phyloP scores from a whole-genome alignment of 2,329 filamentous ascomycete species.

The Akanthomyces dipterigenus region DNA sequence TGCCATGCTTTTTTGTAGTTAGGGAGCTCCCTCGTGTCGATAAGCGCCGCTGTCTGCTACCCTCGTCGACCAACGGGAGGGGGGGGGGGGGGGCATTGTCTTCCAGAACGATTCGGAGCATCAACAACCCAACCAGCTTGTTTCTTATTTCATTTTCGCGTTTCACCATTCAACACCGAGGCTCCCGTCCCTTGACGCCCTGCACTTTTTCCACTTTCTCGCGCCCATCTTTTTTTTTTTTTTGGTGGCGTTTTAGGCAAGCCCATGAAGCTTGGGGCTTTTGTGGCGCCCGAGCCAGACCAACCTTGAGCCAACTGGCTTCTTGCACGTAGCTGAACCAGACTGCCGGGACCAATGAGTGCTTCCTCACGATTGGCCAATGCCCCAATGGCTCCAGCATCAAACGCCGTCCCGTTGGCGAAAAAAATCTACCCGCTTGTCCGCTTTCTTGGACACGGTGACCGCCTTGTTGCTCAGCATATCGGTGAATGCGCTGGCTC shows the following conservation, averaged over 20 bases:
- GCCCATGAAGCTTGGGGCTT: neutral
- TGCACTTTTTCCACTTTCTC: neutral
- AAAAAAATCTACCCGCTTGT: neutral
- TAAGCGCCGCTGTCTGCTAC: neutral
- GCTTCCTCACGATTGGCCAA: neutral
- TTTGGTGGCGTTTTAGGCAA: conserved; percentile 1
- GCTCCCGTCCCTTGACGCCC: neutral
- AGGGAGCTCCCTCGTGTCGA: neutral
- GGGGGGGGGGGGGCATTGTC: too few species aligned
- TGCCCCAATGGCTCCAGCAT: neutral
- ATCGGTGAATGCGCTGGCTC: neutral
- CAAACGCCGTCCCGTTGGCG: neutral
- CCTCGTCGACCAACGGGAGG: neutral
- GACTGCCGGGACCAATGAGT: conserved; percentile 5
- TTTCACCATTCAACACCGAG: neutral
- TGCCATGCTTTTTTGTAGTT: neutral
- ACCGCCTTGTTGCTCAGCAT: neutral
- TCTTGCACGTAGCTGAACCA: conserved; percentile 7
- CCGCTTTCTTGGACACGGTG: neutral
- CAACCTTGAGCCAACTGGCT: conserved; percentile 1
- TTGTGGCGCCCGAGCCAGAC: neutral
- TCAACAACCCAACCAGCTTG: neutral
- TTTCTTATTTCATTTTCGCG: neutral
- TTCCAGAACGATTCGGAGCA: conserved; percentile 1
- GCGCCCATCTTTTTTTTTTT: neutral